Conservation (phyloP, 2,329 filamentous ascomycete species). For the Zymoseptoria brevis region DNA sequence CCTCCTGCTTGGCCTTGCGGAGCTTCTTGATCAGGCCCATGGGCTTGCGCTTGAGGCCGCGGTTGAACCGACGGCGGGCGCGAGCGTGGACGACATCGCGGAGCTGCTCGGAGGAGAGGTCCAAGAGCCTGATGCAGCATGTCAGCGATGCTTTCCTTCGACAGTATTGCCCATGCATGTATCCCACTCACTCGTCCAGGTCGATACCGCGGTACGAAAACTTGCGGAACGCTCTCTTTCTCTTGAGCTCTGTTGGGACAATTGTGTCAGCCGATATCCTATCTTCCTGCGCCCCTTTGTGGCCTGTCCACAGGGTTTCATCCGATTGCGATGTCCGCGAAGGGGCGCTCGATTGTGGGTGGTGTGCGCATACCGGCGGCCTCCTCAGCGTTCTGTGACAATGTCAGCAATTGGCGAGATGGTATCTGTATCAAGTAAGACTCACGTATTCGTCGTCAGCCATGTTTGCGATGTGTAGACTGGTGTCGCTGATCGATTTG, state of each 20-base stretch:
- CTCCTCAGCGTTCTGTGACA: constrained; percentile 80
- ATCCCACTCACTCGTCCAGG: constrained; percentile 82
- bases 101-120: constrained; percentile 96
- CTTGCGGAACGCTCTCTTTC: constrained; percentile 99
- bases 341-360: constrained; percentile 19
- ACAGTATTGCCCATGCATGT: constrained; percentile 3
- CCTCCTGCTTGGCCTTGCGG: constrained; percentile 98
- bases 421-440: constrained; percentile 30
- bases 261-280: constrained; percentile 31
- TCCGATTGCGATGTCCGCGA: constrained; percentile 22
- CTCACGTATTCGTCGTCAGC: constrained; percentile 84
- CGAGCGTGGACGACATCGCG: constrained; percentile 99
- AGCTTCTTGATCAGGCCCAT: constrained; percentile 99
- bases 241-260: constrained; percentile 75
- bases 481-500: background rate
- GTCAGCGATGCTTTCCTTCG: constrained; percentile 9
- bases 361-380: constrained; percentile 60
- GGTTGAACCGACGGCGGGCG: constrained; percentile 98
- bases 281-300: constrained; percentile 34
- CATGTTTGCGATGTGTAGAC: constrained; percentile 53
- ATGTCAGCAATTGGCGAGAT: constrained; percentile 15
- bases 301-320: constrained; percentile 36
- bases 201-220: constrained; percentile 99
- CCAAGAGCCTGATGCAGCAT: constrained; percentile 66
- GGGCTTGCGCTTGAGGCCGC: constrained; percentile 98